Conservation (phyloP, 2,329 filamentous ascomycete species). For the Dactylellina parvicollis region DNA sequence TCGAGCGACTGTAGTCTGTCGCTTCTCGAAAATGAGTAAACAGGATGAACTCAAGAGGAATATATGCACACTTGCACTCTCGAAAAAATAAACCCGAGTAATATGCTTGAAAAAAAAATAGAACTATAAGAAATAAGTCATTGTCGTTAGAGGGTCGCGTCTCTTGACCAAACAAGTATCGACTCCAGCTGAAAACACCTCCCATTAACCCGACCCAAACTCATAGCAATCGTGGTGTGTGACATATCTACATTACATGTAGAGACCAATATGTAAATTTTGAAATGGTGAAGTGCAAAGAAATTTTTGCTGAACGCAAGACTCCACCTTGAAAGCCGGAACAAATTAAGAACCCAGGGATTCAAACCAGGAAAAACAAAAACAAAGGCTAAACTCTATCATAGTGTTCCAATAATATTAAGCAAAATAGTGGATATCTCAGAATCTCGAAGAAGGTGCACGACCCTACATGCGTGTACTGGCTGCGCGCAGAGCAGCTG, state of each 20-base stretch:
- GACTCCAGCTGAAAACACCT: constrained; percentile 9
- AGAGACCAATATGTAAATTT: constrained; percentile 7
- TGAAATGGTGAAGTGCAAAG: constrained; percentile 4
- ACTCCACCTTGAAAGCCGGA: constrained; percentile 31
- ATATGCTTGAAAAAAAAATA: too few species aligned
- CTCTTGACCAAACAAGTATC: constrained; percentile 19
- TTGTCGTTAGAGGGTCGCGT: constrained; percentile 7
- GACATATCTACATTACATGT: constrained; percentile 18
- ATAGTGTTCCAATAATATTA: neutral
- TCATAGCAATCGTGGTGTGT: constrained; percentile 4
- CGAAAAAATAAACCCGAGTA: too few species aligned
- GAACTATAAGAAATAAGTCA: constrained; percentile 8
- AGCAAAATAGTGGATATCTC: neutral
- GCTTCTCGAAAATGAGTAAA: constrained; percentile 12
- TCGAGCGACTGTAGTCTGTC: neutral
- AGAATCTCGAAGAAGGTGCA: constrained; percentile 4
- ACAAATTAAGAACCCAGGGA: constrained; percentile 2
- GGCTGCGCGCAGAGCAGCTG: constrained; percentile 50
- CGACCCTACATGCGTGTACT: constrained; percentile 40
- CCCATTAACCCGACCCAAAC: constrained; percentile 38
- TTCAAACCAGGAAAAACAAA: neutral
- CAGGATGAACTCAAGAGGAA: neutral
- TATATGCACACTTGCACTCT: constrained; percentile 19
- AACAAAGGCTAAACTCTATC: neutral
- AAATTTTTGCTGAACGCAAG: constrained; percentile 17